Percentiles rank a stretch among this genome's conserved stretches.
Conservation (phyloP, 2,329 filamentous ascomycete species). For the Scedosporium apiospermum region DNA sequence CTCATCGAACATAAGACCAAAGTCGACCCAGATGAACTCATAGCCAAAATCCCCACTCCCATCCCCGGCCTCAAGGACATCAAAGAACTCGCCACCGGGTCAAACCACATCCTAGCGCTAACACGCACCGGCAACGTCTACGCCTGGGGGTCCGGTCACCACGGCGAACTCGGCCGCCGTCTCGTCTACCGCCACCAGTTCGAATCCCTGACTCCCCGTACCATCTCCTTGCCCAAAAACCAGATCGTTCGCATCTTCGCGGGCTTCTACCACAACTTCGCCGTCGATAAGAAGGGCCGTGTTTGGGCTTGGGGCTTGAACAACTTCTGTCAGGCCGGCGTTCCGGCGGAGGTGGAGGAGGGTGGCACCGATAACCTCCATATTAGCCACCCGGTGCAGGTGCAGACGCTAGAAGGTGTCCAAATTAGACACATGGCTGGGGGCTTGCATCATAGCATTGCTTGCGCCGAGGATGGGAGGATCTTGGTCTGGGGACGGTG, state of each 20-base stretch:
- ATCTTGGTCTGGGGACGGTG: constrained; percentile 52
- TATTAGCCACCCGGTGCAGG: constrained; percentile 56
- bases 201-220: constrained; percentile 35
- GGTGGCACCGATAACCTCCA: constrained; percentile 41
- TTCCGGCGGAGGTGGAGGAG: constrained; percentile 43
- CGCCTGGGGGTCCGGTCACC: constrained; percentile 48
- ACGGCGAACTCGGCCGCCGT: constrained; percentile 30
- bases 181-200: constrained; percentile 38
- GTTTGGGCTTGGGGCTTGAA: constrained; percentile 82
- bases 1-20: constrained; percentile 10
- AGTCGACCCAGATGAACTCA: constrained; percentile 7
- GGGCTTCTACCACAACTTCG: constrained; percentile 77
- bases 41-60: constrained; percentile 22
- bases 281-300: constrained; percentile 58
- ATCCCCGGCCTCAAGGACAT: constrained; percentile 43
- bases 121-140: constrained; percentile 40
- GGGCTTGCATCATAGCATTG: constrained; percentile 65
- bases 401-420: constrained; percentile 56
- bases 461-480: constrained; percentile 45
- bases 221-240: constrained; percentile 36
- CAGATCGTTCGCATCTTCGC: constrained; percentile 53
- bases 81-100: constrained; percentile 40
- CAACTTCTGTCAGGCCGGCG: constrained; percentile 72
- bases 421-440: constrained; percentile 54
- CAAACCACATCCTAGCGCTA: constrained; percentile 47